A percentile compares a stretch with the other conserved stretches of the same genome.
Conservation (phyloP, 2,329 filamentous ascomycete species). For the Nothophoma quercina region DNA sequence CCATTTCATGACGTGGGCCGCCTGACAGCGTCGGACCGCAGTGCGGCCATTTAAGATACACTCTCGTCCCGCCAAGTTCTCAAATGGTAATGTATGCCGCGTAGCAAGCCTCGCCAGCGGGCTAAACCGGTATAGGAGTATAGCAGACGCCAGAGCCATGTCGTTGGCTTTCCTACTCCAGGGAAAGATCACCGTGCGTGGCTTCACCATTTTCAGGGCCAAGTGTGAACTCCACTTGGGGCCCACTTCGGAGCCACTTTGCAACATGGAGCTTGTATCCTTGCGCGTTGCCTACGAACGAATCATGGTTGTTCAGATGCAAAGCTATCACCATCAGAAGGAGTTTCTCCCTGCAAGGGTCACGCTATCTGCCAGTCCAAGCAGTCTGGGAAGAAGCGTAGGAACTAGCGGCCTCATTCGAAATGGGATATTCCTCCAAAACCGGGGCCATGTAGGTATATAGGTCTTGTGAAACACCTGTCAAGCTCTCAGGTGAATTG, state of each 20-base stretch:
- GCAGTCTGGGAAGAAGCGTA: conserved; percentile 1
- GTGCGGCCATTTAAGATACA: not conserved
- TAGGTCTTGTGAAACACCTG: conserved; percentile 21
- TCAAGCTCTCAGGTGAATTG: conserved; percentile 11
- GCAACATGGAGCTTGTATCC: conserved; percentile 4
- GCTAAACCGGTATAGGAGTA: not conserved
- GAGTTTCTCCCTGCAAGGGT: conserved; percentile 3
- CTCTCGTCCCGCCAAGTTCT: not conserved
- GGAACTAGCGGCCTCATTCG: conserved; percentile 5
- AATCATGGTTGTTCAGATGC: conserved; percentile 7
- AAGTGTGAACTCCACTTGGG: not conserved
- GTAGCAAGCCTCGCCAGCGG: not conserved
- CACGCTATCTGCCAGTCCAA: conserved; percentile 1
- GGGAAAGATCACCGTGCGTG: conserved; percentile 6
- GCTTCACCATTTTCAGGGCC: not conserved
- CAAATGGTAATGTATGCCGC: not conserved
- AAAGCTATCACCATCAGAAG: conserved; percentile 9
- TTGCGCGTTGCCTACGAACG: not conserved
- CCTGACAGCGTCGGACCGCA: conserved; percentile 3
- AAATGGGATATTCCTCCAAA: conserved; percentile 11
- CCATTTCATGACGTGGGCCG: conserved; percentile 9
- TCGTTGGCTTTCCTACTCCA: not conserved
- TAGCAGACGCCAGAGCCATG: not conserved
- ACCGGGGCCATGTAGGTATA: conserved; percentile 17
- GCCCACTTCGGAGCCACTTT: conserved; percentile 12